phyloP scores from a whole-genome alignment of 2,329 filamentous ascomycete genomes.

The Penicillium concentricum region DNA sequence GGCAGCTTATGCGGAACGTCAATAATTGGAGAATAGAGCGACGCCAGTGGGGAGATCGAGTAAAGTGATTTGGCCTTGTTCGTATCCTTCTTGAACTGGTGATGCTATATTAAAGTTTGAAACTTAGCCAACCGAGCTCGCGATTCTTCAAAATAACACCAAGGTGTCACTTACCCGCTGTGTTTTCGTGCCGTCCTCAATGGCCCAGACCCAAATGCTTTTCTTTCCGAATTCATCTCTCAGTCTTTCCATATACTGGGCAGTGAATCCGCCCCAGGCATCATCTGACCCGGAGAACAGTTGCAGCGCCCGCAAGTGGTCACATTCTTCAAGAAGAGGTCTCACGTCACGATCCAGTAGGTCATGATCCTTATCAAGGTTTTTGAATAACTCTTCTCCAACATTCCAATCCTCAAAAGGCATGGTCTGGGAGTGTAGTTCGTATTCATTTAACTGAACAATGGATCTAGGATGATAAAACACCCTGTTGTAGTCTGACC shows the following conservation, averaged over 20 bases:
- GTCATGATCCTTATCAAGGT: slow-evolving; percentile 76
- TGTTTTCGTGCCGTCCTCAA: slow-evolving; percentile 62
- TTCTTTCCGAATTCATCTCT: slow-evolving; percentile 90
- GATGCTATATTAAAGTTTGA: slow-evolving; percentile 47
- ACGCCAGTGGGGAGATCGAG: slow-evolving; percentile 67
- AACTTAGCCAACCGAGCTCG: slow-evolving; percentile 27
- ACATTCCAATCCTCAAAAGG: slow-evolving; percentile 76
- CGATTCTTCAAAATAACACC: neutral
- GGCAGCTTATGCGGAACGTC: slow-evolving; percentile 60
- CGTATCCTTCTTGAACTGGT: slow-evolving; percentile 62
- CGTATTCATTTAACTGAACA: slow-evolving; percentile 82
- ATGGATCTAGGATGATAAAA: slow-evolving; percentile 89
- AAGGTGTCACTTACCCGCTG: slow-evolving; percentile 49
- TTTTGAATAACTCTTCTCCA: slow-evolving; percentile 72
- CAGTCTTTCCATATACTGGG: slow-evolving; percentile 71
- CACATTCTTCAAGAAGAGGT: slow-evolving; percentile 87
- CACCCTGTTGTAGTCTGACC: slow-evolving; percentile 93
- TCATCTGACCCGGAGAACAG: slow-evolving; percentile 70
- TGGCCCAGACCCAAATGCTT: slow-evolving; percentile 81
- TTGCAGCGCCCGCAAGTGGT: slow-evolving; percentile 86
- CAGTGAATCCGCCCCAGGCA: slow-evolving; percentile 76
- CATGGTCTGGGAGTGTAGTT: slow-evolving; percentile 74
- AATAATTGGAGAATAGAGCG: slow-evolving; percentile 73
- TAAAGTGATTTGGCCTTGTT: slow-evolving; percentile 74
- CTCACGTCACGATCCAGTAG: slow-evolving; percentile 86